These are phyloP conservation scores for Exutisphaerella laricina DNA, from an alignment of 2,329 filamentous ascomycete species.

Conservation along the genomic window DNA sequence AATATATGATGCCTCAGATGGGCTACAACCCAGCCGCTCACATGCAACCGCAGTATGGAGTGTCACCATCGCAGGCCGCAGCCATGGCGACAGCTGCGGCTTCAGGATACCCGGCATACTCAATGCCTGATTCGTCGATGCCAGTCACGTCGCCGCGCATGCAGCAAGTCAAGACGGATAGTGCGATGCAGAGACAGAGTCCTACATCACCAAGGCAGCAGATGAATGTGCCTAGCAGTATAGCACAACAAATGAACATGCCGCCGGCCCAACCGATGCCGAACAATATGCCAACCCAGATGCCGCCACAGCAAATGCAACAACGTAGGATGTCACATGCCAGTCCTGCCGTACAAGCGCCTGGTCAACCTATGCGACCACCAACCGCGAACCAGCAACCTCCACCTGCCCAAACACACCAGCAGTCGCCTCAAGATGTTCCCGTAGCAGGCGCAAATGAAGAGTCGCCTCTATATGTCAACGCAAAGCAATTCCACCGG, in stretches of 20 bases:
- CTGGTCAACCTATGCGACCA: constrained; percentile 59
- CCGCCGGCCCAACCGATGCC: constrained; percentile 54
- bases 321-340: constrained; percentile 66
- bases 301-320: constrained; percentile 24
- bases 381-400: constrained; percentile 63
- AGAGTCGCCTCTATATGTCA: constrained; percentile 94
- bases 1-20: constrained; percentile 61
- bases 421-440: constrained; percentile 70
- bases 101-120: constrained; percentile 71
- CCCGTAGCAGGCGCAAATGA: constrained; percentile 62
- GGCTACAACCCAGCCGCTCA: constrained; percentile 69
- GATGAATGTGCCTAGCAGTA: constrained; percentile 45
- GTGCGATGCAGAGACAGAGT: constrained; percentile 53
- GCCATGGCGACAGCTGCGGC: constrained; percentile 93
- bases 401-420: constrained; percentile 46
- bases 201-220: constrained; percentile 70
- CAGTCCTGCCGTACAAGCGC: constrained; percentile 54
- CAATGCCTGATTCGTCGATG: constrained; percentile 62
- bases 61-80: constrained; percentile 78
- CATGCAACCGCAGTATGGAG: constrained; percentile 70
- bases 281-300: constrained; percentile 43
- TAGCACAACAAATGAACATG: constrained; percentile 46
- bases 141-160: constrained; percentile 69
- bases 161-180: constrained; percentile 59
- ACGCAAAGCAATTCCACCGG: constrained; percentile 97